A percentile compares a stretch with the other conserved stretches of the same genome.
Conservation (phyloP, 441 rosid genomes). For the Lagerstroemia fauriei region DNA sequence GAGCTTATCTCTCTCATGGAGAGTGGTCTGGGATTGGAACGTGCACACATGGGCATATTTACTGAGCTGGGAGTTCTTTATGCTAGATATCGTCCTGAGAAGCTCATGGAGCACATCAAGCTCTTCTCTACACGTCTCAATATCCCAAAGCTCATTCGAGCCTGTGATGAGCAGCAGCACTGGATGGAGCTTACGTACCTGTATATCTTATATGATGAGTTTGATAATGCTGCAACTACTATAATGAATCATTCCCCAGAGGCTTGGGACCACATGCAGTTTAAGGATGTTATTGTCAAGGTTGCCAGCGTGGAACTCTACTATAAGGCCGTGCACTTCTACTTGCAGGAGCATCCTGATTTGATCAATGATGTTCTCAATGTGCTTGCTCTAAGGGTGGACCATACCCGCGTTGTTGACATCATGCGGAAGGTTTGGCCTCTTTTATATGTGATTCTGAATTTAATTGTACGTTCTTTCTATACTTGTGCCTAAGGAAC, state of each 20-base stretch:
- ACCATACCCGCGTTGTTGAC: constrained; percentile 96
- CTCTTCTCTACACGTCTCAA: constrained; percentile 96
- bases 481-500: not conserved
- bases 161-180: constrained; percentile 98
- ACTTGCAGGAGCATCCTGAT: constrained; percentile 98
- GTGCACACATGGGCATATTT: constrained; percentile 99
- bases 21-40: constrained; percentile 97
- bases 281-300: constrained; percentile 89
- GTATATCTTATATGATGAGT: constrained; percentile 89
- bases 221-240: constrained; percentile 98
- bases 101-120: constrained; percentile 99
- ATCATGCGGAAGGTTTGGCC: constrained; percentile 87
- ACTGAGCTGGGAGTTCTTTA: constrained; percentile 97
- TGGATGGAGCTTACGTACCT: constrained; percentile 94
- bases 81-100: constrained; percentile 95
- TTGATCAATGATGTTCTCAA: constrained; percentile 87
- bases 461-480: not conserved
- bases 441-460: not conserved
- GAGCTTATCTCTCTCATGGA: constrained; percentile 98
- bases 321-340: constrained; percentile 97
- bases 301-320: constrained; percentile 96
- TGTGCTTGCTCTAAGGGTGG: constrained; percentile 90
- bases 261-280: constrained; percentile 99
- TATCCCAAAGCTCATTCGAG: constrained; percentile 94
- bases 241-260: constrained; percentile 99